phyloP scores from a whole-genome alignment of 202 grass and related monocot species.

The Dendrocalamus latiflorus region DNA sequence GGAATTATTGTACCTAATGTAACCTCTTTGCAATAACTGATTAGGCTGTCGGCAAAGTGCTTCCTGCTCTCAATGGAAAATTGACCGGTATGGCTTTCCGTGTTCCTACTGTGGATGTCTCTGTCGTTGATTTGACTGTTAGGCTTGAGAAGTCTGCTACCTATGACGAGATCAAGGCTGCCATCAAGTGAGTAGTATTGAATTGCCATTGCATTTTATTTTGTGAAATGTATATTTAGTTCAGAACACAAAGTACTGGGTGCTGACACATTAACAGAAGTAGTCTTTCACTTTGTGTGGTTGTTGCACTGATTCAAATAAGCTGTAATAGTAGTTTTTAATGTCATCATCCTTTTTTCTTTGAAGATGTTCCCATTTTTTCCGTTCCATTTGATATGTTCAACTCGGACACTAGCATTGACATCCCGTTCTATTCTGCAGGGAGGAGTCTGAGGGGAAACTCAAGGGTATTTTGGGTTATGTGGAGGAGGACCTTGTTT shows the following conservation, averaged over 20 bases:
- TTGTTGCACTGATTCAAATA: neutral
- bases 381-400: neutral
- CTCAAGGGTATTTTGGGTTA: no score
- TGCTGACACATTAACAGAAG: neutral
- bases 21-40: neutral
- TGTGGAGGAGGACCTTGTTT: no score
- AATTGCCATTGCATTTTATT: neutral
- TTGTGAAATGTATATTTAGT: neutral
- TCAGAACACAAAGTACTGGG: neutral
- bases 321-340: neutral
- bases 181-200: conserved; percentile 51
- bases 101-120: conserved; percentile 81
- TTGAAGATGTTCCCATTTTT: neutral
- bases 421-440: neutral
- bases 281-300: neutral
- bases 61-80: conserved; percentile 49
- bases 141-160: conserved; percentile 71
- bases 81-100: conserved; percentile 93
- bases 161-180: conserved; percentile 79
- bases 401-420: neutral
- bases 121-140: conserved; percentile 87
- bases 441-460: no score
- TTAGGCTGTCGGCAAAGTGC: conserved; percentile 70
- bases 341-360: neutral
- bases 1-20: neutral